Base-by-base conservation (phyloP, 2,329 filamentous ascomycete genomes). In the Xylariaceae sp. region DNA sequence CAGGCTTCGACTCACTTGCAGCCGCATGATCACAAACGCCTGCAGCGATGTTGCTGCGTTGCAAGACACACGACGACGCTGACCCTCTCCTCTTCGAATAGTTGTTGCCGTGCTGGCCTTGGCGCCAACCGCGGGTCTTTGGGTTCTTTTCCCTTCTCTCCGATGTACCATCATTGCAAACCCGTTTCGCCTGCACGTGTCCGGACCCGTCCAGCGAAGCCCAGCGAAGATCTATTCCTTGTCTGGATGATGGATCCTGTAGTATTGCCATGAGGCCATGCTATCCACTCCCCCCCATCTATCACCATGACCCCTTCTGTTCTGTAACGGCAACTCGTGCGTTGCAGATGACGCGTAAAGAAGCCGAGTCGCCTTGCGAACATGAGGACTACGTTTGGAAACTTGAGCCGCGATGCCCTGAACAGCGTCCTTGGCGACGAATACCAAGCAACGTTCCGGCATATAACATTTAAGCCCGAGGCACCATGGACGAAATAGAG, bases 1-100 rank as follows among this genome's bases (percentile, higher is more conserved):
- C 22, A 16, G 22, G 30, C 42, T 43, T 45, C 15, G 19, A 30
- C 39, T 48, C 29, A 39, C 48, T 12, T 10, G n/a, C 16, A 51
- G 16, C 51, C 55, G 54, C 51, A 57, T 55, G 55, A 40, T 51
- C 45, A 45, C 22, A 19, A n/a, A 10, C 26, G 26, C 41, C 49
- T 13, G 19, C 30, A 22, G 36, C 32, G 19, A 37, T 19, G 32
- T 30, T 9, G 30, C 13, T 39, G 34, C 44, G 22, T 7, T 50
- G 40, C 45, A 22, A 50, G 49, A 40, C 42, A 53, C 16, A 16
- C 15, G 22, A 41, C 29, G 26, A 51, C 16, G 10, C 19, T 13
- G 36, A 19, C 34, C 21, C 22, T 37, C 32, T 26, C 12, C 13
- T 49, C 32, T n/a, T 47, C 34, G 37, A 22, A 29, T 45, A 8